Base-by-base conservation (phyloP, 179 eudicot species). In the Spinacia oleracea region DNA sequence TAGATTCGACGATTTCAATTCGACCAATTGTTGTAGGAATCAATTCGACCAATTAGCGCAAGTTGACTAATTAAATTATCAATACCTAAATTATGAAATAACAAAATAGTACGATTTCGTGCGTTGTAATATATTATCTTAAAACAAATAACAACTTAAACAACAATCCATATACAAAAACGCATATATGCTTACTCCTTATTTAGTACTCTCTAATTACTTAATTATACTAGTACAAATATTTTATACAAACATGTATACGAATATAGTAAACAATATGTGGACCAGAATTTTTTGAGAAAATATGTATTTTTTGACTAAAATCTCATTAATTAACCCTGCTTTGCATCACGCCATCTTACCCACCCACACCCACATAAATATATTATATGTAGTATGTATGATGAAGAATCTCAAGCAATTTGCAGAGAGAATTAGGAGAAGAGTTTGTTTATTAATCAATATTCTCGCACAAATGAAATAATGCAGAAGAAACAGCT, bases 31-130 rank as follows among this genome's bases (percentile, higher is more conserved):
- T 29, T 55, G 62, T 51, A 55, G 78, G 77, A 77, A 68, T 77
- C 78, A 70, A 74, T 50, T 9, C 63, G 58, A 31, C 84, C 79
- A 82, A 82, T 82, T 60, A 82, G 76, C 70, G 32, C 59, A 74
- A 82, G 84, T 82, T 82, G 81, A 82, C 81, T 68, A n/a, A n/a
- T n/a, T 23, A 27, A 29, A 51, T 71, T n/a, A 35, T 10, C 25
- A 14, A 58, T 68, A 29, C 6, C n/a, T 9, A 56, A 79, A 63
- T 38, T 15, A 25, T 59, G 66, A 63, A 64, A 51, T 31, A 73
- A 63, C n/a, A 2, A 34, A 29, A 32, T 68, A 25, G 78, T 70
- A 48, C 63, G 32, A 69, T 23, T 55, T 14, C 50, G 31, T 50
- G 35, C 55, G 18, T 25, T 20, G 4, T 15, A 76, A 46, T 45